These are phyloP conservation scores for Pleurozium schreberi DNA, from an alignment of 225 moss, liverwort and hornwort genomes.

Conservation along the genomic window DNA sequence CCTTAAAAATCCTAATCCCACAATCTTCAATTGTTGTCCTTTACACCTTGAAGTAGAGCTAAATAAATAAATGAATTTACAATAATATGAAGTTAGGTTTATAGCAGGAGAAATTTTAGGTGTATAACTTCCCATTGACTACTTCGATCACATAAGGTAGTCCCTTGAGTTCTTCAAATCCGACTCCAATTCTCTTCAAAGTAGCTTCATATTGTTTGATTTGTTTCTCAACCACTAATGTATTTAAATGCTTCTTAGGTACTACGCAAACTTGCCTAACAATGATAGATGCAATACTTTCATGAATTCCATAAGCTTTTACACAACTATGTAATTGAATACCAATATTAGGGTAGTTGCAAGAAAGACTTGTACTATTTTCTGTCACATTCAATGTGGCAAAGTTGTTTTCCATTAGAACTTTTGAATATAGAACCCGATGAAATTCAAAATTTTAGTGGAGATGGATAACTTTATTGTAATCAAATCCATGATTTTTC, in stretches of 20 bases:
- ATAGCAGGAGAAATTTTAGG: background rate
- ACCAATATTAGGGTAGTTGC: no score
- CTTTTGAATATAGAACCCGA: no score
- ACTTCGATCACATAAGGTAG: background rate
- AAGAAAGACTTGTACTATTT: no score
- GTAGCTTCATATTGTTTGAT: background rate
- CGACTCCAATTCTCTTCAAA: background rate
- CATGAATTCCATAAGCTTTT: background rate
- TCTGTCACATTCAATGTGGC: no score
- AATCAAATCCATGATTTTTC: no score
- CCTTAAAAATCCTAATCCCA: background rate
- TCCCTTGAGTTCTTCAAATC: background rate
- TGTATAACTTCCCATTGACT: background rate
- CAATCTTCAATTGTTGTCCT: background rate
- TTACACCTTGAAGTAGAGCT: background rate
- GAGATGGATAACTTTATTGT: no score
- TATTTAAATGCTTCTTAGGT: background rate
- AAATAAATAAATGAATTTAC: background rate
- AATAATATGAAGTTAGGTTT: background rate
- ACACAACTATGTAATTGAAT: rapidly evolving
- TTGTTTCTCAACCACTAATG: background rate
- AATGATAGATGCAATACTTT: background rate
- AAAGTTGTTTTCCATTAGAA: no score
- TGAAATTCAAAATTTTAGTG: no score
- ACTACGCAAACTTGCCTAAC: rapidly evolving